Evolutionary conservation across 768 basidiomycete genomes (phyloP).

Genomic region (Lentinula guzmanii): DNA sequence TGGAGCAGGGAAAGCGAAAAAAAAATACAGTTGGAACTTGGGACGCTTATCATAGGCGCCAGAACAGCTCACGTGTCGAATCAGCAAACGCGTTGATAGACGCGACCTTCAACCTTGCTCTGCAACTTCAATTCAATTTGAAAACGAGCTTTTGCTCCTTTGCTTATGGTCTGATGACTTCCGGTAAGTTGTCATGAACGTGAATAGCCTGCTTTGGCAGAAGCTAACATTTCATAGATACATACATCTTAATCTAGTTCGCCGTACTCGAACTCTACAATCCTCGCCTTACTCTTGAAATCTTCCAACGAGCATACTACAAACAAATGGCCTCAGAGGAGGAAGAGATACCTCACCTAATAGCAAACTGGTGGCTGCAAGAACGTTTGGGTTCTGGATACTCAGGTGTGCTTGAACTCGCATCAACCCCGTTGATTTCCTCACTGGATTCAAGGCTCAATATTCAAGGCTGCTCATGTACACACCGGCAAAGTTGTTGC

Average conservation of each 20-base stretch:
- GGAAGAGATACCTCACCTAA: slow-evolving; percentile 24
- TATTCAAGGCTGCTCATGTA: slow-evolving; percentile 57
- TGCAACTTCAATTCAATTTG: background rate
- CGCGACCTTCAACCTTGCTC: background rate
- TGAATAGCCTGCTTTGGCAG: background rate
- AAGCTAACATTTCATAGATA: background rate
- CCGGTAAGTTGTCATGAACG: background rate
- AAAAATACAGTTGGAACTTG: no score
- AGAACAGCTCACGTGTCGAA: no score
- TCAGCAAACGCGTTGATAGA: background rate
- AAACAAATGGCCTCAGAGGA: background rate
- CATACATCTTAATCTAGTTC: background rate
- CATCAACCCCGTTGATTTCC: background rate
- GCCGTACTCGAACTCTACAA: background rate
- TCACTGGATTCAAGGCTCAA: slow-evolving; percentile 51
- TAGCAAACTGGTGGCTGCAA: slow-evolving; percentile 60
- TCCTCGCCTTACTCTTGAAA: background rate
- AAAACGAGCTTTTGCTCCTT: background rate
- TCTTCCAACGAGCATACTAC: background rate
- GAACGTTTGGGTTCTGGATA: slow-evolving; percentile 65
- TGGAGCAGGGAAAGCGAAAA: no score
- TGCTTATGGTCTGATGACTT: background rate
- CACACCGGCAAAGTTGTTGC: slow-evolving; percentile 58
- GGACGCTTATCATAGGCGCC: no score
- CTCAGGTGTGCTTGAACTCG: slow-evolving; percentile 44